Evolutionary conservation across 148 eudicot species (phyloP).

Genomic region (Chenopodium berlandieri): DNA sequence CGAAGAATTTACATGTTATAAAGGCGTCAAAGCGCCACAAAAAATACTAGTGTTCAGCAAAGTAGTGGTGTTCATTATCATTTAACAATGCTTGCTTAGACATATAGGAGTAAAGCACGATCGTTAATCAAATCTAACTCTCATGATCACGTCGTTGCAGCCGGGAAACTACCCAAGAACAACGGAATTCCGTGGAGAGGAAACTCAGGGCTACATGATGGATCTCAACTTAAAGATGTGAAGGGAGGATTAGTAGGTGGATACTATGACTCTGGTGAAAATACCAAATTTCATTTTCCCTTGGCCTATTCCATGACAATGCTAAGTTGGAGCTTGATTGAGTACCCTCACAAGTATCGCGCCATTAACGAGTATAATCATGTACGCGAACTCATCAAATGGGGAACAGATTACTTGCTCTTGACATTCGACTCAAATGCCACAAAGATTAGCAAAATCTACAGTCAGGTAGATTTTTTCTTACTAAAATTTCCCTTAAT

Average conservation of each 20-base stretch:
- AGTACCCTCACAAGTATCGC: conserved; percentile 51
- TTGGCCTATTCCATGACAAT: conserved; percentile 66
- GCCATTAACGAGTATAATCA: conserved; percentile 49
- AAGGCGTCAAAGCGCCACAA: too few relatives aligned
- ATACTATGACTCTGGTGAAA: conserved; percentile 78
- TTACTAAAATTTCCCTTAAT: background rate
- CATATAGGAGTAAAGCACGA: background rate
- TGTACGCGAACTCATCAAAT: conserved; percentile 50
- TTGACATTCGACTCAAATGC: conserved; percentile 44
- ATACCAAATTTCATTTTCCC: conserved; percentile 63
- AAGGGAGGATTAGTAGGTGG: conserved; percentile 61
- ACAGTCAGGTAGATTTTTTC: conserved; percentile 33
- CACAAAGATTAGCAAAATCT: conserved; percentile 41
- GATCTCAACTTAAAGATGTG: conserved; percentile 36
- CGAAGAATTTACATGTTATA: too few relatives aligned
- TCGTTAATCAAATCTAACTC: background rate
- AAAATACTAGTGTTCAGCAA: background rate
- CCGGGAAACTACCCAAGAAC: conserved; percentile 47
- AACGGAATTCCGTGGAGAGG: conserved; percentile 58
- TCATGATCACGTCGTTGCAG: conserved; percentile 27
- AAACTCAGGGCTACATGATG: conserved; percentile 49
- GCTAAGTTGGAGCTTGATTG: conserved; percentile 60
- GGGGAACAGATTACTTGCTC: conserved; percentile 64
- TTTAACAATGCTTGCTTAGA: background rate
- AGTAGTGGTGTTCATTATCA: background rate